Evolutionary conservation across 2,329 filamentous ascomycete species (phyloP).

Genomic region (Colletotrichum sp.): DNA sequence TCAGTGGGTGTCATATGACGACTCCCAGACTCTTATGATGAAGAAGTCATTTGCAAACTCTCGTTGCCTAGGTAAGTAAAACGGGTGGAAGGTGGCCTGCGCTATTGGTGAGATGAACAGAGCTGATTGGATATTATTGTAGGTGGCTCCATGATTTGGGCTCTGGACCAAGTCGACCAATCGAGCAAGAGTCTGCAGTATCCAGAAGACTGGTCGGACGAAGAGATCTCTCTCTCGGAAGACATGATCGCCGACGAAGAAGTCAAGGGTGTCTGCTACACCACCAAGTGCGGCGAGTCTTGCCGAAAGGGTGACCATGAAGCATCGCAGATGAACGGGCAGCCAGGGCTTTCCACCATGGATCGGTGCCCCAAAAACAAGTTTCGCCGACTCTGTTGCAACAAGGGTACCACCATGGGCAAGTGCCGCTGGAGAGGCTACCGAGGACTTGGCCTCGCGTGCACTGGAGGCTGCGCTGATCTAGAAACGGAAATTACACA

Average conservation of each 20-base stretch:
- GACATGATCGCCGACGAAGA: slow-evolving; percentile 4
- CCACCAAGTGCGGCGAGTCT: slow-evolving; percentile 26
- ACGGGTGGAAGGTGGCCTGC: background rate
- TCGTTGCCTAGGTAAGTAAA: background rate
- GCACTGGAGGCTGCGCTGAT: slow-evolving; percentile 27
- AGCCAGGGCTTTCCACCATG: slow-evolving; percentile 29
- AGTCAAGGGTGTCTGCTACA: slow-evolving; percentile 25
- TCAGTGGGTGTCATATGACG: slow-evolving; percentile 35
- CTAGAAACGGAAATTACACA: slow-evolving; percentile 31
- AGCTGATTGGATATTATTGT: background rate
- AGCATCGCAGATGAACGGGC: slow-evolving; percentile 32
- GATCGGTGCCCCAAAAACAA: slow-evolving; percentile 27
- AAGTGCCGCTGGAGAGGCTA: slow-evolving; percentile 31
- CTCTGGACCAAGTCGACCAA: slow-evolving; percentile 19
- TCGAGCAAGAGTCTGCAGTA: slow-evolving; percentile 1
- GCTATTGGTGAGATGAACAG: background rate
- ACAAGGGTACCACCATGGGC: slow-evolving; percentile 25
- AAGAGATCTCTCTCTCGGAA: background rate
- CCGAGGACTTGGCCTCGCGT: slow-evolving; percentile 33
- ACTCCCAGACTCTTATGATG: slow-evolving; percentile 17
- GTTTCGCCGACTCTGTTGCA: slow-evolving; percentile 32
- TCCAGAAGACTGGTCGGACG: slow-evolving; percentile 6
- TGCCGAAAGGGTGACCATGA: slow-evolving; percentile 30
- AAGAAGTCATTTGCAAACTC: slow-evolving; percentile 4
- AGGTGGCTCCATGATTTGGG: background rate